Base-by-base conservation (phyloP, 2,329 filamentous ascomycete species). In the Pseudocercospora macadamiae region DNA sequence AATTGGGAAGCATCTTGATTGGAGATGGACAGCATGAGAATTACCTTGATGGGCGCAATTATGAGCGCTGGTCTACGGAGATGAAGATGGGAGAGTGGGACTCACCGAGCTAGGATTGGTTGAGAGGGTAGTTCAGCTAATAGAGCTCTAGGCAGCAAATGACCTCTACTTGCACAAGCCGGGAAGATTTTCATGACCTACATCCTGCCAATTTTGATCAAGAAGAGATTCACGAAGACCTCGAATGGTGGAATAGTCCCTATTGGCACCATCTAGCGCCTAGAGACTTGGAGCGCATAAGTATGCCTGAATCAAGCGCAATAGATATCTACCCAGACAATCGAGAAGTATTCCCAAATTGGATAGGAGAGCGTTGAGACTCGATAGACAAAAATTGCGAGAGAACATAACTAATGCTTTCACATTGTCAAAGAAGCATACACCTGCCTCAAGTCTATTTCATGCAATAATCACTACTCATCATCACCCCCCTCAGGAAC, bases 401-500 rank as follows among this genome's bases (percentile, higher is more conserved):
- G n/a, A n/a, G n/a, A n/a, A n/a, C n/a, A n/a, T n/a, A n/a, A n/a
- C n/a, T n/a, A n/a, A n/a, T n/a, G n/a, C n/a, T n/a, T n/a, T n/a
- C n/a, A n/a, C n/a, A n/a, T n/a, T n/a, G n/a, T n/a, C n/a, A n/a
- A n/a, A n/a, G n/a, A n/a, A n/a, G n/a, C n/a, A n/a, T n/a, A n/a
- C n/a, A n/a, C n/a, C n/a, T n/a, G n/a, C n/a, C n/a, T n/a, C n/a
- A n/a, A n/a, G n/a, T 49, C 47, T 34, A 49, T 49, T 16, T 3
- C 47, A 49, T 49, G 47, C 47, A 30, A 49, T 7, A 9, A 19
- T n/a, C 5, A n/a, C 66, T 82, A 81, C 67, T 84, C 83, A 60
- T 84, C 82, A 39, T 81, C 82, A 52, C 80, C 82, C 54, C 80
- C 83, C 66, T 81, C 82, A 42, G 79, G 79, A 32, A 79, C 79